These are phyloP conservation scores for Micractinium sp. DNA, from an alignment of 139 green algal genomes.

Conservation along the genomic window DNA sequence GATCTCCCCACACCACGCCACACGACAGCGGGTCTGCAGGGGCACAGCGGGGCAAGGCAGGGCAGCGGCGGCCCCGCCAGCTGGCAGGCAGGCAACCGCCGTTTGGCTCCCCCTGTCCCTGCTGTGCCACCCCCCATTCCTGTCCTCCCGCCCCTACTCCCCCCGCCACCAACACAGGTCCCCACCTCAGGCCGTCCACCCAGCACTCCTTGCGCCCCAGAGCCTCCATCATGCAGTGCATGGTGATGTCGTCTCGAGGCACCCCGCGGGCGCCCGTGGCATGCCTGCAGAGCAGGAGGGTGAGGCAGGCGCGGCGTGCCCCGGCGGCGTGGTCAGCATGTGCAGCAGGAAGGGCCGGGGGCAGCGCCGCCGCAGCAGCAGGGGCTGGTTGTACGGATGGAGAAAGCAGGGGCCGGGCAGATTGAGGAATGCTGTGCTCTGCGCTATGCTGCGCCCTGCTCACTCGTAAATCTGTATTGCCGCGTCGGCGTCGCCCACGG, in stretches of 20 bases:
- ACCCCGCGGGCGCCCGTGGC: background rate
- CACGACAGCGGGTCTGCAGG: too few relatives aligned
- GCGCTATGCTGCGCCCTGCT: background rate
- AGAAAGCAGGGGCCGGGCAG: too few relatives aligned
- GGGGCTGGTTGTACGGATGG: too few relatives aligned
- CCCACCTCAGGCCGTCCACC: slow-evolving; percentile 13
- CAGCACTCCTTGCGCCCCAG: slow-evolving; percentile 9
- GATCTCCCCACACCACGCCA: too few relatives aligned
- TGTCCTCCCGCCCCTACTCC: too few relatives aligned
- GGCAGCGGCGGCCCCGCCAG: too few relatives aligned
- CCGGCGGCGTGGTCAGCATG: background rate
- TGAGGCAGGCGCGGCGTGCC: background rate
- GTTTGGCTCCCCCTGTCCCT: too few relatives aligned
- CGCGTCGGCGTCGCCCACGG: slow-evolving; percentile 17
- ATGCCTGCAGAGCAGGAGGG: background rate
- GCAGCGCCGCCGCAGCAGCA: background rate
- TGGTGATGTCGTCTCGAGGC: slow-evolving; percentile 34
- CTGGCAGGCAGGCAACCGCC: too few relatives aligned
- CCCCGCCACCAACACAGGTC: background rate
- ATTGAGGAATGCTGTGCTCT: too few relatives aligned
- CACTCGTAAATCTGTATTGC: slow-evolving; percentile 28
- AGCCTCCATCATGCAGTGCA: slow-evolving; percentile 33
- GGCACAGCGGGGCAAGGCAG: too few relatives aligned
- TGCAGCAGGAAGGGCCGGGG: background rate
- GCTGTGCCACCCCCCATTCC: too few relatives aligned